Evolutionary conservation across 129 eudicot species (phyloP), one percentile per base, ranked within the genome.

Genomic region (Glebionis coronaria): DNA sequence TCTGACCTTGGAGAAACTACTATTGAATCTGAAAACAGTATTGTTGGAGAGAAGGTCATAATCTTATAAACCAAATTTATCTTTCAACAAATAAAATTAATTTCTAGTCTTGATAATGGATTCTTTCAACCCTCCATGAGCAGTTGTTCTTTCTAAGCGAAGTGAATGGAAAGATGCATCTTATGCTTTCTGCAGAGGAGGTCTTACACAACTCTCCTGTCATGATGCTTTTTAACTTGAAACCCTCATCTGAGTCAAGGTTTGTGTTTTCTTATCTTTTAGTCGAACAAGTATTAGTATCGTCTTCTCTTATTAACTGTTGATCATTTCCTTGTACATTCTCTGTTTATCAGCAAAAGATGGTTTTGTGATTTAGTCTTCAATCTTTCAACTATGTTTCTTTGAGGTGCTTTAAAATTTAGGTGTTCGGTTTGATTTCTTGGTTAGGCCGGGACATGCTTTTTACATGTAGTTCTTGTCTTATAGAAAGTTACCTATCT

Each of bases 131-230:
- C 25, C n/a, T n/a, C n/a, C n/a, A 59, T 59, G 64, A 59, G 7
- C 20, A 60, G 45, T 23, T 23, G 25, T 29, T 60, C 19, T 60
- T 29, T 44, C 46, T 31, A 4, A 29, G 9, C 1, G 23, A 60
- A 29, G 65, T 60, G 65, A 31, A 60, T 14, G 46, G 65, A 60
- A 28, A 28, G 65, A 60, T 20, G 12, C 46, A 60, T 29, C 45
- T 31, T 60, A 60, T 29, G 65, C 46, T 60, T 28, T 60, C 65
- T 13, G 46, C 20, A 60, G 18, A 60, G 46, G 20, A 13, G 23
- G 23, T 38, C 35, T 15, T 60, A 8, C 8, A 31, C 65, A 60
- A 60, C 27, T 35, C 44, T 60, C 12, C 47, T 35, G 14, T 15
- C 2, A 4, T 14, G 11, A 31, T n/a, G 45, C 20, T 28, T 14